Conservation (phyloP, 495 filamentous ascomycete genomes). For the Hyphodiscus hymeniophilus region DNA sequence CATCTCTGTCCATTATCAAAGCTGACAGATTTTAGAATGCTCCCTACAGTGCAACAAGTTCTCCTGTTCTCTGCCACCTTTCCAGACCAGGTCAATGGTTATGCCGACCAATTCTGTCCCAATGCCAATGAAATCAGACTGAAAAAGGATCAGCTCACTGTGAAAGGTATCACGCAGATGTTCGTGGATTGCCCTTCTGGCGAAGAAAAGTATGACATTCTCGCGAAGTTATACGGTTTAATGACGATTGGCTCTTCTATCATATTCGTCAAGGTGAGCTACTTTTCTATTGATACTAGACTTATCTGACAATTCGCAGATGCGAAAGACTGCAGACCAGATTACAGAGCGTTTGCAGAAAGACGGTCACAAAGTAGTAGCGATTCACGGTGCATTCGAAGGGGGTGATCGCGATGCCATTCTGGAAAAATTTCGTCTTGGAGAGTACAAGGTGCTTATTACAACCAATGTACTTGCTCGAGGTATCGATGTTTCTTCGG, state of each 20-base stretch:
- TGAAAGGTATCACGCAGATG: constrained; percentile 94
- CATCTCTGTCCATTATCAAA: constrained; percentile 2
- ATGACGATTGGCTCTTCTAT: constrained; percentile 96
- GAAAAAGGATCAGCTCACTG: constrained; percentile 82
- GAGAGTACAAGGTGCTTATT: constrained; percentile 91
- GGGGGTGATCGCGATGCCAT: constrained; percentile 74
- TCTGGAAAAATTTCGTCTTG: constrained; percentile 79
- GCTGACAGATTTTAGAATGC: constrained; percentile 38
- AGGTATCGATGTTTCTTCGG: constrained; percentile 94
- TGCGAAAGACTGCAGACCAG: constrained; percentile 66
- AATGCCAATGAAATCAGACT: constrained; percentile 82
- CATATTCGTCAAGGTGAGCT: constrained; percentile 83
- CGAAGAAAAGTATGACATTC: constrained; percentile 73
- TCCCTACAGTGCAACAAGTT: constrained; percentile 67
- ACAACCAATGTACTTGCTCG: constrained; percentile 96
- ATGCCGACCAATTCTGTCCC: constrained; percentile 72
- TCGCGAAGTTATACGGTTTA: constrained; percentile 87
- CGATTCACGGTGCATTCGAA: constrained; percentile 78
- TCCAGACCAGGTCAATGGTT: constrained; percentile 71
- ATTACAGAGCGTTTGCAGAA: constrained; percentile 79
- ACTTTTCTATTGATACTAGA: too few relatives aligned
- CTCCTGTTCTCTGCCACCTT: constrained; percentile 97
- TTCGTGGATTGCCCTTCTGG: constrained; percentile 84
- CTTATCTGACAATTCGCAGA: too few relatives aligned
- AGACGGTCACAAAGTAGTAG: constrained; percentile 86